These are phyloP conservation scores for Peronospora tabacina DNA, from an alignment of 352 stramenopile species.

Conservation along the genomic window DNA sequence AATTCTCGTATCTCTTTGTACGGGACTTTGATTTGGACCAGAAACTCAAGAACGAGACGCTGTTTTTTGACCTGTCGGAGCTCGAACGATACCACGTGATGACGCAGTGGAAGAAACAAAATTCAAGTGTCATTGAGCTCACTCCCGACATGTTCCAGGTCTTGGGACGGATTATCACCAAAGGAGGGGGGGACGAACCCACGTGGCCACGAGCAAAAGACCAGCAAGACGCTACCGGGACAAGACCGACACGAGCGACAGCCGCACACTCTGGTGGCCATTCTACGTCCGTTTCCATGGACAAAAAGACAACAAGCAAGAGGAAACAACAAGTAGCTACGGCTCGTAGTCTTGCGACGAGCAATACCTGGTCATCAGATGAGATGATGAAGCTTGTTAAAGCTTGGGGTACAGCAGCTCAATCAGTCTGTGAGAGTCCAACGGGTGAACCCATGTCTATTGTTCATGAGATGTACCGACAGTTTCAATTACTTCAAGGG, in stretches of 20 bases:
- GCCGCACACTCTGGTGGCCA: background rate
- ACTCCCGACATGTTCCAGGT: constrained; percentile 19
- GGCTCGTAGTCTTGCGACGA: background rate
- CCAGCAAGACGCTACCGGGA: constrained; percentile 1
- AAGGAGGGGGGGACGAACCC: constrained; percentile 13
- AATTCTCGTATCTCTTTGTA: constrained; percentile 31
- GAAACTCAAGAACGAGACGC: constrained; percentile 1
- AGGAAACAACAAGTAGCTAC: constrained; percentile 5
- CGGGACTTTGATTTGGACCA: constrained; percentile 25
- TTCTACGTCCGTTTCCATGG: background rate
- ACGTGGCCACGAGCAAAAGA: constrained; percentile 10
- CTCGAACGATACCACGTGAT: constrained; percentile 10
- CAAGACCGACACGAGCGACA: constrained; percentile 9
- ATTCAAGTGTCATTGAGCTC: constrained; percentile 30
- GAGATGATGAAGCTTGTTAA: constrained; percentile 28
- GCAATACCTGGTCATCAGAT: constrained; percentile 20
- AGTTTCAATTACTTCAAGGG: constrained; percentile 24
- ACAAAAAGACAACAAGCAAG: constrained; percentile 1
- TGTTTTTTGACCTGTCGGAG: constrained; percentile 28
- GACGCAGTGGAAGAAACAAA: constrained; percentile 23
- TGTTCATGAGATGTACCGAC: constrained; percentile 24
- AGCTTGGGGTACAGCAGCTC: constrained; percentile 22
- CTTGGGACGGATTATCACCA: constrained; percentile 20
- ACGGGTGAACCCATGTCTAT: constrained; percentile 21
- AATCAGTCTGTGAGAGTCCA: constrained; percentile 14